phyloP scores from a whole-genome alignment of 805 yeast species.

The Candida orba region DNA sequence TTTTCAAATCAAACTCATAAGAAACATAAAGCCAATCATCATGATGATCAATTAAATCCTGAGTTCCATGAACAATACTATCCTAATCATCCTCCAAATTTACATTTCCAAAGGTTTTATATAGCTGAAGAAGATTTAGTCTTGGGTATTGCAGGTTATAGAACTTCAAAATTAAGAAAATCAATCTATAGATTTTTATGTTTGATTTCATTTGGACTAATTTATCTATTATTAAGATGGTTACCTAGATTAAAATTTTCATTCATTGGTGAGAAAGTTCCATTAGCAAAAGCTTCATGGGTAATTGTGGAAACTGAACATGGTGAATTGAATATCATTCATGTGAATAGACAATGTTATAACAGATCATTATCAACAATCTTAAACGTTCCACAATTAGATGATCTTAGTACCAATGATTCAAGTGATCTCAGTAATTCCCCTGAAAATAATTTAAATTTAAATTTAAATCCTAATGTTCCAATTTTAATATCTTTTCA shows the following conservation, averaged over 20 bases:
- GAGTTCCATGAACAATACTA: slow-evolving; percentile 38
- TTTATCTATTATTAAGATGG: slow-evolving; percentile 77
- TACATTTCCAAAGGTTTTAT: slow-evolving; percentile 72
- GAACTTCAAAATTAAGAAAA: slow-evolving; percentile 40
- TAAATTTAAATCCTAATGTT: slow-evolving; percentile 33
- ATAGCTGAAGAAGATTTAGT: slow-evolving; percentile 94
- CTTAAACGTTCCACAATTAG: slow-evolving; percentile 32
- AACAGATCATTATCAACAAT: slow-evolving; percentile 68
- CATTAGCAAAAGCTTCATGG: slow-evolving; percentile 85
- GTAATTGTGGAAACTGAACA: slow-evolving; percentile 89
- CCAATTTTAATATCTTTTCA: slow-evolving; percentile 66
- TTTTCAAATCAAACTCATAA: slow-evolving; percentile 12
- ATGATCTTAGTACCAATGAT: slow-evolving; percentile 19
- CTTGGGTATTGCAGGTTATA: slow-evolving; percentile 89
- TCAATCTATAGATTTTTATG: slow-evolving; percentile 48
- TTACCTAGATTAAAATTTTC: slow-evolving; percentile 67
- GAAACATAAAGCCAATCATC: slow-evolving; percentile 11
- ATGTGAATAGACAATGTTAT: slow-evolving; percentile 53
- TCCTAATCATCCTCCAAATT: slow-evolving; percentile 34
- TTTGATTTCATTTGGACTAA: slow-evolving; percentile 57
- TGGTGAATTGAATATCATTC: slow-evolving; percentile 68
- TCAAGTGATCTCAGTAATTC: slow-evolving; percentile 8
- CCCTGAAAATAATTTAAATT: slow-evolving; percentile 14
- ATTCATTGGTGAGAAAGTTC: slow-evolving; percentile 55
- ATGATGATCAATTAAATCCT: slow-evolving; percentile 20